A percentile compares a stretch with the other conserved stretches of the same genome.
Evolutionary conservation across 1,284 basidiomycete species (phyloP).

Genomic region (Puccinia hordei): DNA sequence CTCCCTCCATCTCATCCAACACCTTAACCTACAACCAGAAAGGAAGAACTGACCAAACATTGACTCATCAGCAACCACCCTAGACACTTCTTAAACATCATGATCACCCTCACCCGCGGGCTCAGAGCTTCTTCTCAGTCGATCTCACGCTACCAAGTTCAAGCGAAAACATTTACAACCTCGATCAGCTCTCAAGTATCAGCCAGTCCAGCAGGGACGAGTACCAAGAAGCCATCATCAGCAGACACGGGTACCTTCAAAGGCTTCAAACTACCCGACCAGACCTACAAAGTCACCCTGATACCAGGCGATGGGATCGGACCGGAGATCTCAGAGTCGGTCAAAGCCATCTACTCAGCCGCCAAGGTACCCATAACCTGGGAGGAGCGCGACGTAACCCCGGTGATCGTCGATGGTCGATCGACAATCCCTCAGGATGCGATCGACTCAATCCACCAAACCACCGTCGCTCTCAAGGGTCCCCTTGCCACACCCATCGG

Average conservation of each 20-base stretch:
- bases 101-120: not conserved
- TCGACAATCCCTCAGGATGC: slow-evolving; percentile 92
- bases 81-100: not conserved
- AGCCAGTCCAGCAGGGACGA: not conserved
- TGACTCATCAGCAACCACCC: not conserved
- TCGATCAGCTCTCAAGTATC: not conserved
- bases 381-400: slow-evolving; percentile 98
- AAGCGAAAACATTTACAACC: not conserved
- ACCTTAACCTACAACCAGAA: too few species aligned
- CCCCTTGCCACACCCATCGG: slow-evolving; percentile 70
- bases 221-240: not conserved
- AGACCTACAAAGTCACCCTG: slow-evolving; percentile 86
- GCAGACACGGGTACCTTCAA: not conserved
- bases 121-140: slow-evolving; percentile 17
- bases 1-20: too few species aligned
- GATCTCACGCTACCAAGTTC: not conserved
- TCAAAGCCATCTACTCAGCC: slow-evolving; percentile 88
- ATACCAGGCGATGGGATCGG: slow-evolving; percentile 96
- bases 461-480: slow-evolving; percentile 96
- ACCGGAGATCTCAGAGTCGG: slow-evolving; percentile 93
- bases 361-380: slow-evolving; percentile 96
- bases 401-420: slow-evolving; percentile 90
- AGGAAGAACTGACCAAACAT: too few species aligned
- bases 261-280: slow-evolving; percentile 31
- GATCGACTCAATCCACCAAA: slow-evolving; percentile 89